Evolutionary conservation across 2,329 filamentous ascomycete species (phyloP).

Genomic region (Claviceps monticola): DNA sequence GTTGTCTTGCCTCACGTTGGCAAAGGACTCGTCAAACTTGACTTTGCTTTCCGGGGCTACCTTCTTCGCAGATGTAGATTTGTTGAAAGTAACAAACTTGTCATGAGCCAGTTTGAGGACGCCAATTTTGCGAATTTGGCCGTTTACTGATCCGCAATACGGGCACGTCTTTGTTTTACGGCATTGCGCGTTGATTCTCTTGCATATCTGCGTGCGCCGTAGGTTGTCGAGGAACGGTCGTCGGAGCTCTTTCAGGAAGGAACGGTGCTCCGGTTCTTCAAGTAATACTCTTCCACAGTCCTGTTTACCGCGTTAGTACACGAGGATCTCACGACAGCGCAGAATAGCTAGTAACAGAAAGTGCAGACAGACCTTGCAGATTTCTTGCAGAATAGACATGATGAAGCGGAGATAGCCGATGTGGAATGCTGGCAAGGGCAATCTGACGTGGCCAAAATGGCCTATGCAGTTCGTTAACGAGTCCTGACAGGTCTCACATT

Average conservation of each 20-base stretch:
- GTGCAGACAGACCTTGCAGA: constrained; percentile 55
- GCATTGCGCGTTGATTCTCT: constrained; percentile 80
- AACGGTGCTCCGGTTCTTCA: constrained; percentile 62
- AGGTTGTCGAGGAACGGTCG: constrained; percentile 77
- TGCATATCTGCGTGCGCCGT: constrained; percentile 68
- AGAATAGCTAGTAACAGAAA: background rate
- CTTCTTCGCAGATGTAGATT: constrained; percentile 78
- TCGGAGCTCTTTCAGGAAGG: constrained; percentile 68
- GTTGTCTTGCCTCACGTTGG: constrained; percentile 62
- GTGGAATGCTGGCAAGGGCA: constrained; percentile 86
- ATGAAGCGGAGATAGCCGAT: constrained; percentile 93
- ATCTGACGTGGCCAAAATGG: constrained; percentile 85
- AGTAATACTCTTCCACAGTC: constrained; percentile 74
- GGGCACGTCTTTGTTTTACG: constrained; percentile 78
- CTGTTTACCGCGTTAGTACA: background rate
- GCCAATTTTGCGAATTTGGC: constrained; percentile 80
- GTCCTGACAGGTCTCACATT: constrained; percentile 73
- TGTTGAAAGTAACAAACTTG: constrained; percentile 78
- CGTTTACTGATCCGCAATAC: constrained; percentile 71
- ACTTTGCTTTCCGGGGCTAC: constrained; percentile 67
- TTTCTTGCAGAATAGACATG: constrained; percentile 81
- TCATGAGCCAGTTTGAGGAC: constrained; percentile 92
- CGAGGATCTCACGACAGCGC: background rate
- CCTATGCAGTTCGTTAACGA: constrained; percentile 76
- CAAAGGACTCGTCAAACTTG: constrained; percentile 75